These are phyloP conservation scores for Panus rudis DNA, from an alignment of 768 basidiomycete species.

Conservation along the genomic window DNA sequence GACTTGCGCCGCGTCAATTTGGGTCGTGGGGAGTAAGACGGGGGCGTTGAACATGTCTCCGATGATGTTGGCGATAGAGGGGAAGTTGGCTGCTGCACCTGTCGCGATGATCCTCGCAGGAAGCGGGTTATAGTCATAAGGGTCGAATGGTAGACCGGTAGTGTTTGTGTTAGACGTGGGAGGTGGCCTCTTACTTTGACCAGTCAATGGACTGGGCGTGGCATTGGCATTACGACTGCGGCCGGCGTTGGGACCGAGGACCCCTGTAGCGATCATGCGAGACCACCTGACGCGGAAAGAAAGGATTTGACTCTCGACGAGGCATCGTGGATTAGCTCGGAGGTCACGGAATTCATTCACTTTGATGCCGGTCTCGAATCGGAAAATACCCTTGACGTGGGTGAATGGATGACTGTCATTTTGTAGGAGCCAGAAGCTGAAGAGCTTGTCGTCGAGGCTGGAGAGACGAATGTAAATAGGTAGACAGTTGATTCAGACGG, in stretches of 20 bases:
- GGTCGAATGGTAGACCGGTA: slow-evolving; percentile 69
- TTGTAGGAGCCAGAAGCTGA: slow-evolving; percentile 85
- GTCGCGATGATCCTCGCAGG: slow-evolving; percentile 64
- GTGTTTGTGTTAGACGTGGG: slow-evolving; percentile 28
- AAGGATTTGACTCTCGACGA: slow-evolving; percentile 75
- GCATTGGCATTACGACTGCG: slow-evolving; percentile 23
- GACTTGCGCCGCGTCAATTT: slow-evolving; percentile 71
- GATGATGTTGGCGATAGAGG: slow-evolving; percentile 69
- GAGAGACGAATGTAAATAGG: no score
- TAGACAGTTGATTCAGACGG: no score
- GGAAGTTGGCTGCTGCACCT: slow-evolving; percentile 82
- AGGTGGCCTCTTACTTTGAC: slow-evolving; percentile 10
- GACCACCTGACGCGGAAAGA: slow-evolving; percentile 82
- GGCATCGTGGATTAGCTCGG: slow-evolving; percentile 81
- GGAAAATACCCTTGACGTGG: slow-evolving; percentile 78
- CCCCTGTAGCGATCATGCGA: slow-evolving; percentile 60
- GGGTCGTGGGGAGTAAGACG: slow-evolving; percentile 66
- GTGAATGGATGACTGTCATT: slow-evolving; percentile 69
- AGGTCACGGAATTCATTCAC: slow-evolving; percentile 86
- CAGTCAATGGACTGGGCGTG: slow-evolving; percentile 12
- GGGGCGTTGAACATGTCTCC: slow-evolving; percentile 81
- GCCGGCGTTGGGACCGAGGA: slow-evolving; percentile 41
- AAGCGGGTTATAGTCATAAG: slow-evolving; percentile 62
- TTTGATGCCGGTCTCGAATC: slow-evolving; percentile 84
- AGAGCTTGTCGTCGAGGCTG: slow-evolving; percentile 88